Conservation (phyloP, 495 filamentous ascomycete genomes). For the Clavariopsis aquatica region DNA sequence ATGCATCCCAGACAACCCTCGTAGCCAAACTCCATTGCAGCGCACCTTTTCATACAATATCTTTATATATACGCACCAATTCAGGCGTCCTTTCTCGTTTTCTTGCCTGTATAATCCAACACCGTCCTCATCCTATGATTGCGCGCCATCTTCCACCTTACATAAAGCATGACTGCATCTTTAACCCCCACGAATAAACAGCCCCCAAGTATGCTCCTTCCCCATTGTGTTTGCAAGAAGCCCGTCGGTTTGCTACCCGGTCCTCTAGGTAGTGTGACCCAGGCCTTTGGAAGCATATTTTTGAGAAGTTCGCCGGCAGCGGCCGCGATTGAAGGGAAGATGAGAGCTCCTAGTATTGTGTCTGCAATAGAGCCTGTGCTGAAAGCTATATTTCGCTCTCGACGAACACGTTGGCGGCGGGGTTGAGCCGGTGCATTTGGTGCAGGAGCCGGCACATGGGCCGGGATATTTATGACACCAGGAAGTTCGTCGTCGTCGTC, state of each 20-base stretch:
- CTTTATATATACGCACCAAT: not conserved
- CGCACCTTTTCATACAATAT: not conserved
- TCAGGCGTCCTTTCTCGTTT: not conserved
- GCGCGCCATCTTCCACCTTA: constrained; percentile 70
- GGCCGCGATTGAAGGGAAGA: constrained; percentile 64
- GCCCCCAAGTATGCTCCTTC: constrained; percentile 75
- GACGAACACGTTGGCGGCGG: constrained; percentile 21
- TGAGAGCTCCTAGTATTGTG: constrained; percentile 61
- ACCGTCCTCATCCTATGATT: constrained; percentile 67
- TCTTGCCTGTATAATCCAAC: constrained; percentile 55
- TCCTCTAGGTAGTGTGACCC: constrained; percentile 54
- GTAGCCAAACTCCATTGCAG: not conserved
- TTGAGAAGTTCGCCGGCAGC: constrained; percentile 70
- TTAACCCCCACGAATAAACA: constrained; percentile 77
- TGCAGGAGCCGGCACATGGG: constrained; percentile 21
- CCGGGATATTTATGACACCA: not conserved
- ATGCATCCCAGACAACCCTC: not conserved
- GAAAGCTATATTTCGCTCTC: constrained; percentile 50
- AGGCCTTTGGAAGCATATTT: constrained; percentile 60
- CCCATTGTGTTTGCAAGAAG: constrained; percentile 73
- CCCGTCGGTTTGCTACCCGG: constrained; percentile 47
- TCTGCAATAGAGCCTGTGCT: constrained; percentile 57
- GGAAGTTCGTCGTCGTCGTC: not conserved
- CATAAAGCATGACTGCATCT: constrained; percentile 73
- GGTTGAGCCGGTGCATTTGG: constrained; percentile 22